A percentile compares a stretch with the other conserved stretches of the same genome.
These are phyloP conservation scores for Paracoccidioides lutzii DNA, from an alignment of 2,329 filamentous ascomycete species.

Conservation along the genomic window DNA sequence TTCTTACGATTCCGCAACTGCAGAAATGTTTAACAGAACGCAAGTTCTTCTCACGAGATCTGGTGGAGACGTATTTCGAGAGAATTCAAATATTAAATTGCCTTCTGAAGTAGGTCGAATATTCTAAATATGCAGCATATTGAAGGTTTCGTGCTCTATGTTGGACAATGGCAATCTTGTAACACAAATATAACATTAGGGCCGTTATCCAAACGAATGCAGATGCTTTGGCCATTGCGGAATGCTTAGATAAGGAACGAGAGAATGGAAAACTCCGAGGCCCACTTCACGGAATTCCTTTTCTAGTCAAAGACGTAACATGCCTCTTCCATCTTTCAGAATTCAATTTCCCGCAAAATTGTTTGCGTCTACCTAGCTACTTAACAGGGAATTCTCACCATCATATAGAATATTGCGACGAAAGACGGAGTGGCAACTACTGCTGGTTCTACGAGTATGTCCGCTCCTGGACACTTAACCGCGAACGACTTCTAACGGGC, in stretches of 20 bases:
- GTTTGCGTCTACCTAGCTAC: neutral
- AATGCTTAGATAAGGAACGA: conserved; percentile 48
- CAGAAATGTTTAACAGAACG: conserved; percentile 5
- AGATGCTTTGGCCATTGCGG: conserved; percentile 51
- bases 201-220: conserved; percentile 54
- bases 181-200: conserved; percentile 10
- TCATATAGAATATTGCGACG: conserved; percentile 44
- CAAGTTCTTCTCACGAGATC: conserved; percentile 2
- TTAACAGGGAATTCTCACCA: neutral
- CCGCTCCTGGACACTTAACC: neutral
- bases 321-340: neutral
- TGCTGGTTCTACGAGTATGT: conserved; percentile 53
- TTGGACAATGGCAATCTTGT: neutral
- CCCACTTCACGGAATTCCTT: conserved; percentile 62
- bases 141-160: neutral
- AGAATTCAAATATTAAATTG: conserved; percentile 5
- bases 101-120: conserved; percentile 3
- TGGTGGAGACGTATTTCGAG: conserved; percentile 3
- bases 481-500: neutral
- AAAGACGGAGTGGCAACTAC: conserved; percentile 63
- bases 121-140: too few species aligned
- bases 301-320: conserved; percentile 52
- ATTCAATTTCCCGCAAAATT: neutral
- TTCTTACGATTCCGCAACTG: conserved; percentile 4
- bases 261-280: conserved; percentile 44